Conservation (phyloP, 345 rosid genomes). For the Populus ilicifolia region DNA sequence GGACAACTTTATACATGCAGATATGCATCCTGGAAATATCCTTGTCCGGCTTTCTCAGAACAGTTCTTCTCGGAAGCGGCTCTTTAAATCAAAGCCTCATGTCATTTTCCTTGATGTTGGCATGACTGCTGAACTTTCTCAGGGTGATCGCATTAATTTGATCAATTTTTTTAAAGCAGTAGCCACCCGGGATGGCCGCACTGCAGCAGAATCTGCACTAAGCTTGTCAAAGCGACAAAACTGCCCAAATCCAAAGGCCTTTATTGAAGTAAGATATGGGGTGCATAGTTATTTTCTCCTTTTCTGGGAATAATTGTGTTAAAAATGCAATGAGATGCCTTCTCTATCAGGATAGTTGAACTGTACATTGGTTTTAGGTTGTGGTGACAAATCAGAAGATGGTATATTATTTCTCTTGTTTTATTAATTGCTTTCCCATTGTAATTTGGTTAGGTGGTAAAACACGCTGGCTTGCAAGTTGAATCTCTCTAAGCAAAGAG, state of each 20-base stretch:
- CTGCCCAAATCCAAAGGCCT: constrained; percentile 84
- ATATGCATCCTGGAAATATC: constrained; percentile 99
- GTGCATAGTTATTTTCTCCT: neutral
- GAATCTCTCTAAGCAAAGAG: neutral
- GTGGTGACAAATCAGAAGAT: neutral
- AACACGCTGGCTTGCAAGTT: neutral
- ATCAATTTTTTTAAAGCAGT: constrained; percentile 90
- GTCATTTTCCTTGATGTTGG: constrained; percentile 95
- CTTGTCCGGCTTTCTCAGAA: constrained; percentile 66
- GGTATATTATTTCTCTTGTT: neutral
- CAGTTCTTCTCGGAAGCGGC: constrained; percentile 58
- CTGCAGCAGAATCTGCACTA: constrained; percentile 83
- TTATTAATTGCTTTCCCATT: neutral
- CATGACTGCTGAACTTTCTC: constrained; percentile 98
- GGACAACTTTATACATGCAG: constrained; percentile 97
- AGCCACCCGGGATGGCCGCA: constrained; percentile 83
- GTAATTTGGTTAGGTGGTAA: neutral
- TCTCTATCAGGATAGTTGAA: neutral
- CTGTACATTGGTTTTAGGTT: neutral
- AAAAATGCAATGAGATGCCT: neutral
- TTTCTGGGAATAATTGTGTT: neutral
- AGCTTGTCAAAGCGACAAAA: constrained; percentile 77
- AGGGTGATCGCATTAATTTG: constrained; percentile 65
- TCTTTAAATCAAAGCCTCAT: constrained; percentile 86
- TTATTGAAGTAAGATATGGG: constrained; percentile 50